A percentile compares a stretch with the other conserved stretches of the same genome.
phyloP scores from a whole-genome alignment of 768 basidiomycete genomes.

The Russula virescens region DNA sequence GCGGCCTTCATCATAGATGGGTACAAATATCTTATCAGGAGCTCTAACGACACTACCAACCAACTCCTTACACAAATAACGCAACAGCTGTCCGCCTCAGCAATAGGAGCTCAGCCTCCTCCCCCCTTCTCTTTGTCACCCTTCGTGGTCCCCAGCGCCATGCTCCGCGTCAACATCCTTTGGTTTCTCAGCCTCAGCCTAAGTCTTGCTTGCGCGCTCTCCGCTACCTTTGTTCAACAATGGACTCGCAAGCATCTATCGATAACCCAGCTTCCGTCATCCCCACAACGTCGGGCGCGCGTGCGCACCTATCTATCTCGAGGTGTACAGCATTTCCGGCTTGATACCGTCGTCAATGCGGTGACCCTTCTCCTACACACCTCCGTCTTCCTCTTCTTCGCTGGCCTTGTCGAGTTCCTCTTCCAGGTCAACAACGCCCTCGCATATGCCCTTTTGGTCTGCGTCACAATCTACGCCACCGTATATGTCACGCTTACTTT shows the following conservation, averaged over 20 bases:
- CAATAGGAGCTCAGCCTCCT: background rate
- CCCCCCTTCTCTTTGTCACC: background rate
- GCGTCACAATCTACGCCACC: background rate
- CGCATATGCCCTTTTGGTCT: background rate
- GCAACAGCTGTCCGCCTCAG: background rate
- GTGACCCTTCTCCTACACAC: slow-evolving; percentile 9
- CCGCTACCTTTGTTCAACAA: slow-evolving; percentile 13
- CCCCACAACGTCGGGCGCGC: background rate
- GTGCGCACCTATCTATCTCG: background rate
- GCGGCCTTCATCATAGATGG: background rate
- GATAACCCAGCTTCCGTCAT: background rate
- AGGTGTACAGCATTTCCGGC: background rate
- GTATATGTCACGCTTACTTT: background rate
- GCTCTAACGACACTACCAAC: slow-evolving; percentile 3
- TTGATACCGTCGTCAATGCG: background rate
- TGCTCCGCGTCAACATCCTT: background rate
- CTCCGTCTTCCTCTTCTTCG: slow-evolving; percentile 14
- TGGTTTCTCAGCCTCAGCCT: slow-evolving; percentile 9
- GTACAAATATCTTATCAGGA: background rate
- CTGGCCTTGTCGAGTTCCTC: background rate
- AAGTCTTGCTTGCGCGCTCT: background rate
- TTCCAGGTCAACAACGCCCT: background rate
- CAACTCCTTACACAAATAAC: slow-evolving; percentile 14
- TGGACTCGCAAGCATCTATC: slow-evolving; percentile 9
- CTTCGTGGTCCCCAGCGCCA: background rate